Evolutionary conservation across 805 yeast species (phyloP), one percentile per base, ranked within the genome.

Genomic region (Suhomyces sp.): DNA sequence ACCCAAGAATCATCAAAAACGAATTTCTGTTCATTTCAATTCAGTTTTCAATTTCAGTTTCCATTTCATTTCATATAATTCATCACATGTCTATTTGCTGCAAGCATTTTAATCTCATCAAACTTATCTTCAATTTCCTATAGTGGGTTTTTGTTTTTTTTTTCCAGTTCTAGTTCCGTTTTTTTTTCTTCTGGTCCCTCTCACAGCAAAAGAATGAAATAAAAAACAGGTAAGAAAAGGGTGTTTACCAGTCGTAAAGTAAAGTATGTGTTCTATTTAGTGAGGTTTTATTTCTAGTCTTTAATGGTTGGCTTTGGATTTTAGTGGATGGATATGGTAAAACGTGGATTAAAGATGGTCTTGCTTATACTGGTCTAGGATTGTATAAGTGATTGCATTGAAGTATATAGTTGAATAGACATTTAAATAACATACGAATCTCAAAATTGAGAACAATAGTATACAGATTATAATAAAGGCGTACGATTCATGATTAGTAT

Each of bases 291-390:
- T 26, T 26, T 26, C 28, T 16, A 10, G 9, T 6, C 15, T n/a
- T n/a, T n/a, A 16, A 26, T 17, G 29, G 29, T 16, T 26, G 14
- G 22, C 22, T 20, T 16, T 19, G 13, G 29, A 26, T 13, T 8
- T 16, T 9, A 9, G 15, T 11, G 29, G 19, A 26, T n/a, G n/a
- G n/a, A n/a, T n/a, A n/a, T n/a, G n/a, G n/a, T n/a, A n/a, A n/a
- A n/a, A n/a, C n/a, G n/a, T n/a, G n/a, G n/a, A 26, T n/a, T 26
- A 11, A 11, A 13, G 17, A 19, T 26, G n/a, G 30, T 16, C 34
- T 35, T 35, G 24, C 39, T 39, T 31, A 19, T 31, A 19, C 38
- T 35, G 42, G 42, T 39, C 42, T 39, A 39, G 34, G 39, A 28
- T 22, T 19, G 15, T n/a, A 13, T 31, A 33, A 22, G 42, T 39